These are phyloP conservation scores for Diophrys appendiculata DNA, from an alignment of 73 alveolate species.

Conservation along the genomic window DNA sequence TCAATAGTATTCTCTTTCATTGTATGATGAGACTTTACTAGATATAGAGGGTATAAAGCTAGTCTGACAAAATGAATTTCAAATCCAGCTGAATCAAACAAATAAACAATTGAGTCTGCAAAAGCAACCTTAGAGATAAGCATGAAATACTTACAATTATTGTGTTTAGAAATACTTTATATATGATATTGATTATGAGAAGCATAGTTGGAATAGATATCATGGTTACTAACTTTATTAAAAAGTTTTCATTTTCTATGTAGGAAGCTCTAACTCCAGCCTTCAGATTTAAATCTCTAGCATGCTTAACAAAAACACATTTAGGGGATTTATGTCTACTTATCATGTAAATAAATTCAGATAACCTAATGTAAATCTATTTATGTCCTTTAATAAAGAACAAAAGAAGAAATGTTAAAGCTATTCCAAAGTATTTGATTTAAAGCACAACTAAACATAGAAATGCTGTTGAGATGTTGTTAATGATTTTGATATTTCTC, in stretches of 20 bases:
- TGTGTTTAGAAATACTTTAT: neutral
- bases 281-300: neutral
- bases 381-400: neutral
- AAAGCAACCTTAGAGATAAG: too few species aligned
- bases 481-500: too few species aligned
- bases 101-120: neutral
- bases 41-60: neutral
- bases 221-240: neutral
- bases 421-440: neutral
- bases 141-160: too few species aligned
- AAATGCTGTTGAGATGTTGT: neutral
- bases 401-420: neutral
- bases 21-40: neutral
- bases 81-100: neutral
- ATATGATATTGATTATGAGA: too few species aligned
- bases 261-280: neutral
- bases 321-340: neutral
- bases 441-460: neutral
- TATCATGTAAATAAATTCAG: neutral
- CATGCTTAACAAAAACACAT: neutral
- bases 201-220: neutral
- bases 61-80: neutral
- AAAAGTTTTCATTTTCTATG: neutral
- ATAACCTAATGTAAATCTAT: neutral
- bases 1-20: neutral